Percentiles rank a stretch among this genome's conserved stretches.
Evolutionary conservation across 768 basidiomycete genomes (phyloP).

Genomic region (Suillus hirtellus): DNA sequence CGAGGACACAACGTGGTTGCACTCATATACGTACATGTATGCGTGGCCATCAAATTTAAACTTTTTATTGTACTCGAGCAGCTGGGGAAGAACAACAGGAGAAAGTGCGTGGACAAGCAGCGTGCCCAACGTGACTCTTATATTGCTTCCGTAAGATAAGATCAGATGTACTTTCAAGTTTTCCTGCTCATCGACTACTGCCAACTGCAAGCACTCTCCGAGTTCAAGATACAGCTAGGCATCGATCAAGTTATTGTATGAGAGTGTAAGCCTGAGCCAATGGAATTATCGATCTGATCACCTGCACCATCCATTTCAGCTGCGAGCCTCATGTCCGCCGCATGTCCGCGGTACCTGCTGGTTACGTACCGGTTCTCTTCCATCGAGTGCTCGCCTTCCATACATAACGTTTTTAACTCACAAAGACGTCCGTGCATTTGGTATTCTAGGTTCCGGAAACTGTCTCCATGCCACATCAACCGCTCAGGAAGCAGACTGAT

Average conservation of each 20-base stretch:
- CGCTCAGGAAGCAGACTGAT: not conserved
- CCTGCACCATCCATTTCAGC: not conserved
- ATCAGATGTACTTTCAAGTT: slow-evolving; percentile 1
- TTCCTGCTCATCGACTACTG: not conserved
- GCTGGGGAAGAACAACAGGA: not conserved
- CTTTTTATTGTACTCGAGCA: slow-evolving; percentile 6
- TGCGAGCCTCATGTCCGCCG: not conserved
- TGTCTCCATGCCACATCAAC: not conserved
- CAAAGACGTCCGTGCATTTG: no score
- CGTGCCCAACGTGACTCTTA: not conserved
- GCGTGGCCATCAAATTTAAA: slow-evolving; percentile 11
- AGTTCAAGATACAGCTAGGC: not conserved
- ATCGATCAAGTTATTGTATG: not conserved
- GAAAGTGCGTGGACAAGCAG: no score
- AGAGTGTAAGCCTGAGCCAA: not conserved
- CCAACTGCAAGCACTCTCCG: not conserved
- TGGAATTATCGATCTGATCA: not conserved
- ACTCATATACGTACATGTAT: not conserved
- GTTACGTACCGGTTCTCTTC: not conserved
- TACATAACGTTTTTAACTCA: not conserved
- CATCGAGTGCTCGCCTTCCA: not conserved
- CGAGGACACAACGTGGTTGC: slow-evolving; percentile 21
- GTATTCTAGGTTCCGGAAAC: not conserved
- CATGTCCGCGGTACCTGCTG: not conserved
- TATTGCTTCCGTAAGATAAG: slow-evolving; percentile 12